Base-by-base conservation (phyloP, 2,329 filamentous ascomycete genomes). In the Aspergillus japonicus region DNA sequence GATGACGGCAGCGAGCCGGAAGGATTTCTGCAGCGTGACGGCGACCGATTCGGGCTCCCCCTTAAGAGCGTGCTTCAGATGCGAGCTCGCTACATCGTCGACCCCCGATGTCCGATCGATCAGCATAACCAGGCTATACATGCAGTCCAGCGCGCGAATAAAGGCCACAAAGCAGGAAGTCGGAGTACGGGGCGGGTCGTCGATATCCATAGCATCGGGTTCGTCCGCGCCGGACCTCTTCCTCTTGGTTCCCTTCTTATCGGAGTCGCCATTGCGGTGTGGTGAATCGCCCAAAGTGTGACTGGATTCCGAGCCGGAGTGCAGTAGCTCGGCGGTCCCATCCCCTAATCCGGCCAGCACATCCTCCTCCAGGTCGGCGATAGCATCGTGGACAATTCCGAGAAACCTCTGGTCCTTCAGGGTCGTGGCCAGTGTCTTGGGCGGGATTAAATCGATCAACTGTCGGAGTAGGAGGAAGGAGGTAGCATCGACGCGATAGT, bases 321-420 rank as follows among this genome's bases (percentile, higher is more conserved):
- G 68, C 51, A 68, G 58, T 23, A 62, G 35, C 14, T 66, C 70
- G 21, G 64, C 58, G 26, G 59, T 57, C 10, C 66, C 68, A 56
- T 69, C 67, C 7, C 67, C 63, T 19, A 73, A 52, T 11, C 66
- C 67, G 47, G 69, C 59, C 57, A 70, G 68, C 35, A 72, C 66
- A 44, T 67, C 69, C 44, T 73, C 69, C 50, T 71, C 69, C 64
- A 78, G 64, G 54, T 92, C 88, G 51, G 85, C 81, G 51, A 92
- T 75, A 0, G 88, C 85, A 66, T 86, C 83, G 66, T 88, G 85
- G 47, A 96, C 72, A 10, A 91, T 83, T 1, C 77, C 75, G 35
- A 90, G 76, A 56, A 96, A 91, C 50, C 85, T 83, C 58, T 88
- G 82, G 59, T 92, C 87, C 23, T 85, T 87, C 6, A 96, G 81